Base-by-base conservation (phyloP, 1,284 basidiomycete genomes). In the Leccinum laetum region DNA sequence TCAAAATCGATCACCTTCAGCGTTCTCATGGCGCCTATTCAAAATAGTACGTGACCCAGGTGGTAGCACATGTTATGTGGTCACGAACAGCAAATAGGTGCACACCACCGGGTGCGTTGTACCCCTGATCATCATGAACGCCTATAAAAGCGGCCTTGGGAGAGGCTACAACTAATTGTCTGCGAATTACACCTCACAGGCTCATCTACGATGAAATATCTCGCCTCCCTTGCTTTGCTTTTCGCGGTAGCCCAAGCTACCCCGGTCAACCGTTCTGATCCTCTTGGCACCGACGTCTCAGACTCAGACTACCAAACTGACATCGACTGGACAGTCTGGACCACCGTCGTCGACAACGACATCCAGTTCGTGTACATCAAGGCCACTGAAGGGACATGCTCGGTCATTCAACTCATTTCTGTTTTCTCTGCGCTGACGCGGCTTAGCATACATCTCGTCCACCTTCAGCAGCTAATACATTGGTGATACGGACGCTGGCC, bases 361-460 rank as follows among this genome's bases (percentile, higher is more conserved):
- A 75, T 88, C 55, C 66, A 79, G 13, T 91, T 90, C 69, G 86
- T 80, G 9, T 89, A 82, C 71, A 89, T 91, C 82, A 91, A 91
- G 73, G 89, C 88, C 13, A 91, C 89, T 5, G 88, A 91, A 72
- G 86, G 87, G 14, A 89, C 84, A 46, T 75, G 82, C 87, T 60
- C 65, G 69, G 75, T 46, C 21, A 49, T 62, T 26, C 14, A 56
- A 16, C 10, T 56, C 10, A 0, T 32, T 56, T 32, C 21, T 53
- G 9, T 32, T n/a, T 29, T 56, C 26, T 32, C 24, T 56, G 26
- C 6, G 29, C 29, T 32, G 16, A 56, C 32, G 32, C 32, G 26
- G 13, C n/a, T n/a, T 56, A 79, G 79, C 61, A 11, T 78, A 80
- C 52, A 71, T 64, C 16, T 75, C 70, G 55, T 69, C 83, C 2